Base-by-base conservation (phyloP, 345 rosid genomes). In the Populus alba region DNA sequence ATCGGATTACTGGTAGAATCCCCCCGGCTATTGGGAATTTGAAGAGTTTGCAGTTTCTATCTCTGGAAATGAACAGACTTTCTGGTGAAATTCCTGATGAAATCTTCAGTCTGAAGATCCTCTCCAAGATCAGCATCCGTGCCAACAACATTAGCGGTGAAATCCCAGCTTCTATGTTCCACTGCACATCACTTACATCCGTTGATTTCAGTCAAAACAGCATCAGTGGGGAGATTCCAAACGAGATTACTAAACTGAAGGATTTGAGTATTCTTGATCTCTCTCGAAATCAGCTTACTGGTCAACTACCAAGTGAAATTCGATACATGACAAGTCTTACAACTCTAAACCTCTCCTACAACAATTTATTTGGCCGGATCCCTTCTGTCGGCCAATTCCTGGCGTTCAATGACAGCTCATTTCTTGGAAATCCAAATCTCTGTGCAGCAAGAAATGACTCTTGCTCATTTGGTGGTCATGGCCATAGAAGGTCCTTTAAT, bases 301-400 rank as follows among this genome's bases (percentile, higher is more conserved):
- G 99, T 3, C 77, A 83, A 72, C 86, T 95, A 27, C 95, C 97
- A 1, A 75, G 22, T 31, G 97, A 91, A 71, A 89, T 95, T 35
- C 81, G 89, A 13, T 76, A 51, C 82, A 95, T 93, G 96, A 85
- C 83, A 3, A 91, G 98, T 23, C 93, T 95, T 66, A 91, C 97
- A 2, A 86, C 86, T 22, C 94, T 95, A 5, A 97, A 95, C 78
- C 88, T 95, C 79, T 88, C 98, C 15, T 78, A 78, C 82, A 93
- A 95, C 80, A 86, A 92, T 61, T 86, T 95, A 71, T 22, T 78
- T 0, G 97, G 99, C 2, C 81, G 77, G 74, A 76, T 95, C 43
- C 99, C 99, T 4, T 35, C 61, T 0, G 98, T 88, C 0, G 99
- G 98, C 11, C 97, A 95, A 78, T 93, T 92, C 68, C 65, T 86